Base-by-base conservation (phyloP, 352 stramenopile genomes). In the Globisporangium iwayamae region DNA sequence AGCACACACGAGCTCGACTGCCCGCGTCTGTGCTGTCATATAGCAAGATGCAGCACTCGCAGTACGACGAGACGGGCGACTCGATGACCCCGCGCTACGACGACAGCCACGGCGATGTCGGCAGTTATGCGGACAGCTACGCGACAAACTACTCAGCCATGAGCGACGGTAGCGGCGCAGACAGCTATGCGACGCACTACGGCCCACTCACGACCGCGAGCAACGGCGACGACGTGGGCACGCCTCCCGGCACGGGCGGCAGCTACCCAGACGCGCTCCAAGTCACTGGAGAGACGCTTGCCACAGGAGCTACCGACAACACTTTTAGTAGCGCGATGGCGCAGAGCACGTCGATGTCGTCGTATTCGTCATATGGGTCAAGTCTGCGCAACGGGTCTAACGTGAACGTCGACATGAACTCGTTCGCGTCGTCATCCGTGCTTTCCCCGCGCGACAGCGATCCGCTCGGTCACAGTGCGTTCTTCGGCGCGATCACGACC, bases 151-250 rank as follows among this genome's bases (percentile, higher is more conserved):
- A 60, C 55, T 60, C 55, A 38, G 55, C 55, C 36, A 60, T 60
- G 55, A 60, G 55, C 55, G 62, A 68, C 47, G 43, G 59, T 32
- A 14, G 38, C 39, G 13, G 13, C 48, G 41, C 41, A 6, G 56
- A 58, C 50, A 65, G 56, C 46, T 68, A 65, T 39, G 63, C 46
- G 47, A 66, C 56, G 20, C 56, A 69, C 28, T 69, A 69, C 51
- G 56, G 56, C 34, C 22, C 56, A 28, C 39, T 69, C 20, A 39
- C 50, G 18, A 51, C 56, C 41, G 56, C 22, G n/a, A 46, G n/a
- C 34, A 38, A 2, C 30, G 47, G 45, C 34, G 63, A 56, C 28
- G 63, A 53, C 30, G 56, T 69, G 0, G 63, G 63, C 38, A 69
- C 63, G 45, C 63, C 63, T 8, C 63, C 63, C 1, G 63, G 39